Evolutionary conservation across 2,329 filamentous ascomycete genomes (phyloP).

Genomic region (Gaeumannomyces sp.): DNA sequence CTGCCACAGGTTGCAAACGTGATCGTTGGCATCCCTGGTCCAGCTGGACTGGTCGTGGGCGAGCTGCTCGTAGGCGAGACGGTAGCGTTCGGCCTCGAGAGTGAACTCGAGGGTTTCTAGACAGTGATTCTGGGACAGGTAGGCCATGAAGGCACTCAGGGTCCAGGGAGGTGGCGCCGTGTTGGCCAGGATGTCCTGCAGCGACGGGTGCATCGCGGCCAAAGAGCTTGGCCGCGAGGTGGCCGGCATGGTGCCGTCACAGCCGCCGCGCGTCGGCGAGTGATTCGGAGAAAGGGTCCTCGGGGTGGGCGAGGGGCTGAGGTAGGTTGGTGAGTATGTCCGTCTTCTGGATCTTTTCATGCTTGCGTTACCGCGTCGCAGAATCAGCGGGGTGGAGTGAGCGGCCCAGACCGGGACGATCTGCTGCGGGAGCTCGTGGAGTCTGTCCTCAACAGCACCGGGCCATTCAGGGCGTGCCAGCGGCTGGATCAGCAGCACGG

Average conservation of each 20-base stretch:
- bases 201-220: constrained; percentile 53
- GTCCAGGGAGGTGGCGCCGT: constrained; percentile 84
- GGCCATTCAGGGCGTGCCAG: background rate
- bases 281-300: constrained; percentile 37
- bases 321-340: constrained; percentile 36
- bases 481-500: too few relatives aligned
- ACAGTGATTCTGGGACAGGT: constrained; percentile 94
- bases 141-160: constrained; percentile 88
- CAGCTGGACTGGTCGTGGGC: constrained; percentile 34
- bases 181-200: constrained; percentile 85
- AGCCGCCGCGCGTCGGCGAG: constrained; percentile 31
- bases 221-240: constrained; percentile 44
- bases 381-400: background rate
- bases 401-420: background rate
- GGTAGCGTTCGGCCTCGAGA: constrained; percentile 84
- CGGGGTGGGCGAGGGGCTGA: constrained; percentile 30
- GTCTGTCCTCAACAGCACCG: background rate
- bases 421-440: background rate
- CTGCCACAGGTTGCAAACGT: constrained; percentile 77
- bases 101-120: constrained; percentile 95
- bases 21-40: constrained; percentile 45
- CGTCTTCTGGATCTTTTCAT: constrained; percentile 33
- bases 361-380: constrained; percentile 8
- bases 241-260: constrained; percentile 34
- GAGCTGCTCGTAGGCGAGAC: constrained; percentile 47